phyloP scores from a whole-genome alignment of 352 stramenopile species.

The Pythium brassicae region DNA sequence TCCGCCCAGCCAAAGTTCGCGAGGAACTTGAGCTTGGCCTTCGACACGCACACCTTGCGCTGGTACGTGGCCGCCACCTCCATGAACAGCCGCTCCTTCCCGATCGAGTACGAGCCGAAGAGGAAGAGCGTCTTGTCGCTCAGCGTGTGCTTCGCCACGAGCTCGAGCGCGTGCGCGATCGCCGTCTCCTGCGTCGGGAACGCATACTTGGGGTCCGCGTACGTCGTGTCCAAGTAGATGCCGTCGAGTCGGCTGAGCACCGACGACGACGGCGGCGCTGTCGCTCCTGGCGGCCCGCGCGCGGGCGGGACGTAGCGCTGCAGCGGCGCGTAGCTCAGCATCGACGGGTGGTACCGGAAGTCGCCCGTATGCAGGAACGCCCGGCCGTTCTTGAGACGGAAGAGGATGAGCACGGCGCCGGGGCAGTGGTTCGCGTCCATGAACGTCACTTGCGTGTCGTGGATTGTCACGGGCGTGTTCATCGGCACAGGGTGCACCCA shows the following conservation, averaged over 20 bases:
- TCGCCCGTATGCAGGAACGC: slow-evolving; percentile 91
- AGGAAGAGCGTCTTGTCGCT: slow-evolving; percentile 88
- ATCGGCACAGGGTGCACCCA: slow-evolving; percentile 91
- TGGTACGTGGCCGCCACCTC: slow-evolving; percentile 81
- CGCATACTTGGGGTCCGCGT: slow-evolving; percentile 93
- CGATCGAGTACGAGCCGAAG: slow-evolving; percentile 96
- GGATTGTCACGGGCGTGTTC: slow-evolving; percentile 80
- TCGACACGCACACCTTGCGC: slow-evolving; percentile 78
- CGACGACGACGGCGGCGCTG: slow-evolving; percentile 4
- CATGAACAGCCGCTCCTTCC: slow-evolving; percentile 96
- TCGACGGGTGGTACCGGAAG: slow-evolving; percentile 74
- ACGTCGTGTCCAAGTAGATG: slow-evolving; percentile 97
- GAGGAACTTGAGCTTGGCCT: slow-evolving; percentile 82
- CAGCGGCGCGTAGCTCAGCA: slow-evolving; percentile 60
- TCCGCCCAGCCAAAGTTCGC: slow-evolving; percentile 81
- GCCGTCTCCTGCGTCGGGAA: slow-evolving; percentile 88
- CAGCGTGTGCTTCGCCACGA: slow-evolving; percentile 52
- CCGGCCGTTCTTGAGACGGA: slow-evolving; percentile 79
- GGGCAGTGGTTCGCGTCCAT: slow-evolving; percentile 97
- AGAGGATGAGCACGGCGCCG: slow-evolving; percentile 94
- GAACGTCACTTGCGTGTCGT: slow-evolving; percentile 91
- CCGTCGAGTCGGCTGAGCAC: slow-evolving; percentile 44
- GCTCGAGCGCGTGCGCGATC: slow-evolving; percentile 51
- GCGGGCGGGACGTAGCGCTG: slow-evolving; percentile 33
- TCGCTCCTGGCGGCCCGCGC: too few species aligned